Evolutionary conservation across 1,284 basidiomycete species (phyloP).

Genomic region (Cutaneotrichosporon curvatum): DNA sequence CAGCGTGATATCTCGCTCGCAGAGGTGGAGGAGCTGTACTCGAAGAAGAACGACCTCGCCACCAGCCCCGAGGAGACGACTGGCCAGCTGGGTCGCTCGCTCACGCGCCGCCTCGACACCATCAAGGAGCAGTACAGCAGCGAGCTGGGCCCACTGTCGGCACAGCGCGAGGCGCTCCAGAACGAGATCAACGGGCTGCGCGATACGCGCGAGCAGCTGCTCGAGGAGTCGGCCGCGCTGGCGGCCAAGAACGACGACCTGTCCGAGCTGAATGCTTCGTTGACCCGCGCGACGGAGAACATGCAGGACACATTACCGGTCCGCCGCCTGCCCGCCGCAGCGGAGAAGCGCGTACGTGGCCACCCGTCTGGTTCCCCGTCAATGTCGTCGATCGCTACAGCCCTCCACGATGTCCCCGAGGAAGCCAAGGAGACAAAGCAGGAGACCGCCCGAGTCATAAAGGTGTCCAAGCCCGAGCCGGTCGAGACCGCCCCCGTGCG

Average conservation of each 20-base stretch:
- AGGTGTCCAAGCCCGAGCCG: slow-evolving; percentile 45
- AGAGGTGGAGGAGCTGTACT: slow-evolving; percentile 83
- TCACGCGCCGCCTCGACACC: slow-evolving; percentile 79
- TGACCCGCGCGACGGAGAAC: slow-evolving; percentile 65
- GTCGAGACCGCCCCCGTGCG: slow-evolving; percentile 47
- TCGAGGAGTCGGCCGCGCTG: slow-evolving; percentile 84
- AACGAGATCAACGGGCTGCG: slow-evolving; percentile 83
- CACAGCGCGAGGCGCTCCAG: slow-evolving; percentile 68
- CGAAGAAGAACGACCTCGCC: slow-evolving; percentile 12
- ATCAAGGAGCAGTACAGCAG: slow-evolving; percentile 80
- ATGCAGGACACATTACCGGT: slow-evolving; percentile 35
- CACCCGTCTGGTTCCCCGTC: slow-evolving; percentile 45
- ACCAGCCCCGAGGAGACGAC: slow-evolving; percentile 26
- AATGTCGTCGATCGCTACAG: slow-evolving; percentile 42
- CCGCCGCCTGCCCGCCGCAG: slow-evolving; percentile 22
- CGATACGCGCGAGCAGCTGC: slow-evolving; percentile 73
- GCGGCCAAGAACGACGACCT: slow-evolving; percentile 89
- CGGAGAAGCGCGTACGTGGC: slow-evolving; percentile 8
- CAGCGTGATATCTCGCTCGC: slow-evolving; percentile 87
- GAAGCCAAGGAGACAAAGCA: slow-evolving; percentile 19
- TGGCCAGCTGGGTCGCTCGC: slow-evolving; percentile 57
- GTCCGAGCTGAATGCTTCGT: slow-evolving; percentile 72
- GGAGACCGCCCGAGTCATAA: slow-evolving; percentile 42
- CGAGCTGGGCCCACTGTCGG: slow-evolving; percentile 75
- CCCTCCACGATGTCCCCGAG: slow-evolving; percentile 45